phyloP scores from a whole-genome alignment of 1,284 basidiomycete species.

The Neolentinus lepideus region DNA sequence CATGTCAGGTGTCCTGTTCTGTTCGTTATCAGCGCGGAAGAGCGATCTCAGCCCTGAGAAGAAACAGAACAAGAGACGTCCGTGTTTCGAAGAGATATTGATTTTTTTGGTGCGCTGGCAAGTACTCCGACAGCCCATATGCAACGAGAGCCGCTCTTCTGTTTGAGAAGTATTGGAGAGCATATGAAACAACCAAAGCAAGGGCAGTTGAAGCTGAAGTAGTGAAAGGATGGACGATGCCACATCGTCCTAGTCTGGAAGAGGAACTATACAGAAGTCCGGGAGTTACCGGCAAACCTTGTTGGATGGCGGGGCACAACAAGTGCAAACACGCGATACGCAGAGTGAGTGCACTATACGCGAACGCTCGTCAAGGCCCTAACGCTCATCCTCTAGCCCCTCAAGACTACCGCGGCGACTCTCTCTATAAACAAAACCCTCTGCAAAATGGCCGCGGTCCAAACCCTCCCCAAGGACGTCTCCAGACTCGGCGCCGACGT shows the following conservation, averaged over 20 bases:
- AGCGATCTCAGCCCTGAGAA: too few species aligned
- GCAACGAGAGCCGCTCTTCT: too few species aligned
- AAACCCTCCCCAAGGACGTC: slow-evolving; percentile 79
- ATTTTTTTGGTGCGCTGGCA: too few species aligned
- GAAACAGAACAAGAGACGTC: too few species aligned
- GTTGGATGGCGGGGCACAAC: slow-evolving; percentile 1
- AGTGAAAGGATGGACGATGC: not conserved
- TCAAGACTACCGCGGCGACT: slow-evolving; percentile 1
- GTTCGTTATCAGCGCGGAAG: too few species aligned
- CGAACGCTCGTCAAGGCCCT: not conserved
- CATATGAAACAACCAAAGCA: too few species aligned
- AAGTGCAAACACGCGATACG: not conserved
- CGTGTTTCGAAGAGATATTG: too few species aligned
- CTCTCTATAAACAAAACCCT: not conserved
- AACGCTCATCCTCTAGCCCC: not conserved
- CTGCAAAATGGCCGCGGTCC: slow-evolving; percentile 46
- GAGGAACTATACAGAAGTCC: not conserved
- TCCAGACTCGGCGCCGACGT: slow-evolving; percentile 82
- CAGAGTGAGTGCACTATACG: not conserved
- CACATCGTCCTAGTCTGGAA: not conserved
- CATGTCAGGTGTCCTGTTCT: too few species aligned
- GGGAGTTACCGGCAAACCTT: slow-evolving; percentile 1
- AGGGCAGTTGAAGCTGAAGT: too few species aligned
- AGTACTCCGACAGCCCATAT: too few species aligned
- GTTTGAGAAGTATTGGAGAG: too few species aligned